Base-by-base conservation (phyloP, 1,284 basidiomycete genomes). In the Cutaneotrichosporon dermatis region DNA sequence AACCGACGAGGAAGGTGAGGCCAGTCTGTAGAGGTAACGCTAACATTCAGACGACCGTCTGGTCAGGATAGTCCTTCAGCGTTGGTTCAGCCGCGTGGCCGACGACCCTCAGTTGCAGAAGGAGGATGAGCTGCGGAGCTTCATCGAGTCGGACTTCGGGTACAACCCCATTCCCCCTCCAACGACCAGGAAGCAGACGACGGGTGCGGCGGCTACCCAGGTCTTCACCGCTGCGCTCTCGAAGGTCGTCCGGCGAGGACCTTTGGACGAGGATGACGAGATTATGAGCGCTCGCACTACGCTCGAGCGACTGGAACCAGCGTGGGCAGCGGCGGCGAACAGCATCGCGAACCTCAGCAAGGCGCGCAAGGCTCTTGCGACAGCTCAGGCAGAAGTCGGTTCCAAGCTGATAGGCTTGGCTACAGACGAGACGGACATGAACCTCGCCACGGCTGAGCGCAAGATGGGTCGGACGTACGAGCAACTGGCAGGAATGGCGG, bases 131-230 rank as follows among this genome's bases (percentile, higher is more conserved):
- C 76, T 94, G 63, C 85, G 92, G 42, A 87, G 88, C 36, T 97
- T 97, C 74, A 84, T 97, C 63, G 93, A 97, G 78, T 92, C 87
- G 66, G 93, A 97, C 78, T 97, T 97, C 80, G 93, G 94, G 64
- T 76, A 76, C 63, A 65, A 65, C 12, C 75, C 75, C 12, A 87
- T 88, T 7, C 84, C 85, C 11, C 86, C 87, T 41, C 84, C 68
- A 4, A 63, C 68, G 2, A 66, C 71, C 9, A 59, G 66, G 6
- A 53, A 65, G 83, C 85, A 37, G 83, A 90, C 74, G 82, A 83
- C 62, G 76, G 89, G 58, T 84, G 70, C 72, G 0, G 64, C 71
- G 0, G 70, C 70, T 4, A 66, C 69, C 1, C 64, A 65, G 15
- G 72, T 73, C 5, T 66, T 78, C 42, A 66, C 74, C n/a, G 71